Conservation (phyloP, 2,329 filamentous ascomycete genomes). For the Trichoderma endophyticum region DNA sequence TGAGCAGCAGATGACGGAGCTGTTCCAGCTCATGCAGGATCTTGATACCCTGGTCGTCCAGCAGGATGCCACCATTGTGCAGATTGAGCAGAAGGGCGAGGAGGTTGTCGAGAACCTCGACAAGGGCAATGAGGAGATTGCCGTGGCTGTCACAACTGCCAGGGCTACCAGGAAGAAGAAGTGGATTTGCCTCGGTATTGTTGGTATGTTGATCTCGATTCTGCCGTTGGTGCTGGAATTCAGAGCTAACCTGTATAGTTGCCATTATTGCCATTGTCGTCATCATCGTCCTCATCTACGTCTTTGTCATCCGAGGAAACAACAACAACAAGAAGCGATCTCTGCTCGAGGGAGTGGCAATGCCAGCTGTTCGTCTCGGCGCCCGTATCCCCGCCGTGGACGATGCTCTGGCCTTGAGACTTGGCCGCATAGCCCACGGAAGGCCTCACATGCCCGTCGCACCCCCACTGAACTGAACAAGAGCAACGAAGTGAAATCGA, state of each 20-base stretch:
- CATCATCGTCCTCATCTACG: constrained; percentile 49
- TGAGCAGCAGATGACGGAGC: constrained; percentile 81
- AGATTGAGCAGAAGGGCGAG: constrained; percentile 84
- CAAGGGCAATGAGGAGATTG: constrained; percentile 81
- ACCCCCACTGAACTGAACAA: background rate
- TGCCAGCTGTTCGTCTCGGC: background rate
- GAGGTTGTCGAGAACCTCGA: constrained; percentile 81
- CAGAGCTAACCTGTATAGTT: constrained; percentile 40
- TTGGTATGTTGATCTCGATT: constrained; percentile 43
- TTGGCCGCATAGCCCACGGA: constrained; percentile 5
- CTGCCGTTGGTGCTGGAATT: background rate
- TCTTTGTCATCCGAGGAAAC: constrained; percentile 39
- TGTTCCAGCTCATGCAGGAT: constrained; percentile 84
- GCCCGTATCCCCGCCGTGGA: background rate
- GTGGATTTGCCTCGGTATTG: constrained; percentile 88
- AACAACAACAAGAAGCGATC: constrained; percentile 33
- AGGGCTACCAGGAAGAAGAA: constrained; percentile 84
- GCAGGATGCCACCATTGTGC: constrained; percentile 75
- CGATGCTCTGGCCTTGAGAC: background rate
- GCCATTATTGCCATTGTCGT: constrained; percentile 52
- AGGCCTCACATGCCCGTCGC: constrained; percentile 8
- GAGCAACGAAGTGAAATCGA: background rate
- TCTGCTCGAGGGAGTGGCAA: constrained; percentile 24
- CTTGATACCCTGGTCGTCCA: constrained; percentile 82
- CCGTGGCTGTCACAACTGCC: constrained; percentile 76